Conservation (phyloP, 2,329 filamentous ascomycete genomes). For the Fusarium torulosum region DNA sequence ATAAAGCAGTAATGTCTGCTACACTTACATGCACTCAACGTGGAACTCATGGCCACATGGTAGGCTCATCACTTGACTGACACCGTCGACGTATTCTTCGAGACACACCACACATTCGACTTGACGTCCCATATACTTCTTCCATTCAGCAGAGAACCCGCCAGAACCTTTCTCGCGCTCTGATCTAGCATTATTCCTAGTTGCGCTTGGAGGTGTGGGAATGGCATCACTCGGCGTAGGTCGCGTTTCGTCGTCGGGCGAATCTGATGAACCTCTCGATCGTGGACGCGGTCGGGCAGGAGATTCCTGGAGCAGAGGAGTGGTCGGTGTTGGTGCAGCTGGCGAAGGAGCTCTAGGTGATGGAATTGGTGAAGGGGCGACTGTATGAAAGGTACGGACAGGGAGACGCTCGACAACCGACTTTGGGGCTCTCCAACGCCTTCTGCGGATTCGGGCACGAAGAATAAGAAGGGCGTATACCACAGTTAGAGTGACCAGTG, state of each 20-base stretch:
- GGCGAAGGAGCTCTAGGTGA: conserved; percentile 72
- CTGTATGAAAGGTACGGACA: conserved; percentile 93
- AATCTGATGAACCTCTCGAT: conserved; percentile 73
- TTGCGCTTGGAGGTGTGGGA: conserved; percentile 53
- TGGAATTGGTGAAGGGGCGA: conserved; percentile 70
- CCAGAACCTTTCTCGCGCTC: conserved; percentile 64
- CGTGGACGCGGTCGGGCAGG: conserved; percentile 68
- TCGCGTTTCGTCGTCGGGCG: conserved; percentile 64
- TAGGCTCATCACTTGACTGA: conserved; percentile 95
- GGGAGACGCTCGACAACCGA: conserved; percentile 95
- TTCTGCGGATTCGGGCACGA: conserved; percentile 86
- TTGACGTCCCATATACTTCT: conserved; percentile 74
- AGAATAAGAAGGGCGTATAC: conserved; percentile 91
- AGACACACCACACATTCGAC: conserved; percentile 96
- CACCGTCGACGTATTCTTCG: conserved; percentile 94
- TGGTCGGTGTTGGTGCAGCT: conserved; percentile 76
- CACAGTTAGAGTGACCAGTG: conserved; percentile 89
- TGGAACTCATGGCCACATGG: conserved; percentile 99
- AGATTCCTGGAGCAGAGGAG: conserved; percentile 78
- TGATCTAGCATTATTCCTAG: conserved; percentile 49
- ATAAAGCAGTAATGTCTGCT: background rate
- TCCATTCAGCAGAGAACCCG: conserved; percentile 66
- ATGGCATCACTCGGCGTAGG: conserved; percentile 59
- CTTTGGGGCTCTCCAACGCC: conserved; percentile 97
- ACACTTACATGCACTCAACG: conserved; percentile 94